Evolutionary conservation across 352 stramenopile species (phyloP), one percentile per base, ranked within the genome.

Genomic region (Globisporangium megalacanthum): DNA sequence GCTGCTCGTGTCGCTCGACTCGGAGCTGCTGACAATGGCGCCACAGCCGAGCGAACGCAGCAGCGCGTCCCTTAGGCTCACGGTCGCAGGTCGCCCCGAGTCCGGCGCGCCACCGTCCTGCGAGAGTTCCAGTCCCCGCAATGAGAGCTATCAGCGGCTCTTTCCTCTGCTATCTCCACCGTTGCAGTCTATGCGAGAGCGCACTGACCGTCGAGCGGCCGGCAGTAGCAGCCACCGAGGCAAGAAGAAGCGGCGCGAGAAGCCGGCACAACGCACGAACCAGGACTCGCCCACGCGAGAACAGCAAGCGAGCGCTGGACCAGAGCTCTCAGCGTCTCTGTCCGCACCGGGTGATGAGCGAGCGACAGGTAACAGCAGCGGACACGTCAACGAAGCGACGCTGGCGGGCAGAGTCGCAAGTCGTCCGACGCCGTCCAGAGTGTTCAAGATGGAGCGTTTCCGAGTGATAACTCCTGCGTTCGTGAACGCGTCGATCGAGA

Each of bases 391-490:
- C 13, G 20, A 46, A 14, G 50, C 6, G 9, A 14, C 22, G 39
- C 66, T 73, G 10, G 70, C 74, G 8, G 41, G 54, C 8, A 56
- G 60, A 11, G 64, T 85, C 35, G 64, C 68, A 31, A 66, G 63
- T 17, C 64, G 61, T 5, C 62, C 71, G 33, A 81, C 76, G 5
- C 77, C 75, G 4, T 73, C 42, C 17, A 70, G 79, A 0, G 55
- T 72, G n/a, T 87, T 90, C 53, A 82, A 86, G 44, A 86, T 90
- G 75, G 76, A 87, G 11, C 77, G 79, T 3, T 75, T 79, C 50
- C 77, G 77, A 10, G 65, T 90, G 36, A 48, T 87, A 47, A 88
- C 75, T 3, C 79, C 79, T 8, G 67, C 62, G 11, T 78, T 85
- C 68, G 65, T 62, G 19, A 57, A 57, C 41, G 20, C 47, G 53